phyloP scores from a whole-genome alignment of 2,329 filamentous ascomycete genomes.

The Anisogramma anomala region DNA sequence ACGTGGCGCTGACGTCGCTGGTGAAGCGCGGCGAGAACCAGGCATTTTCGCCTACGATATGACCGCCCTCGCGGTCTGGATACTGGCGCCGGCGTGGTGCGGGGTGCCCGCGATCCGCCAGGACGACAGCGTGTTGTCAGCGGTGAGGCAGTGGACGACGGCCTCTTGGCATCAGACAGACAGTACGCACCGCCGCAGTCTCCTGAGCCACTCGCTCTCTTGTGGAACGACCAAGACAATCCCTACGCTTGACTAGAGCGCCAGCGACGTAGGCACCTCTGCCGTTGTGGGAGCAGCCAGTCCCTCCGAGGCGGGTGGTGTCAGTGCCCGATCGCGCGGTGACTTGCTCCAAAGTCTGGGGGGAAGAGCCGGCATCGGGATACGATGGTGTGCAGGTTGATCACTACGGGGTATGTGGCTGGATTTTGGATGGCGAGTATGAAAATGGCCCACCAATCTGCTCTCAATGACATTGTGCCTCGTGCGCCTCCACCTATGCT shows the following conservation, averaged over 20 bases:
- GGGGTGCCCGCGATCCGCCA: conserved; percentile 44
- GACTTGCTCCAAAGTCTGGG: conserved; percentile 35
- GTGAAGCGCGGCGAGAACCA: conserved; percentile 51
- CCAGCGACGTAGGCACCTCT: conserved; percentile 53
- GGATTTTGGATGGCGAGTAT: too few relatives aligned
- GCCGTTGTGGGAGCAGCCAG: conserved; percentile 52
- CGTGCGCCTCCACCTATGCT: too few relatives aligned
- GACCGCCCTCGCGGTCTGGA: conserved; percentile 46
- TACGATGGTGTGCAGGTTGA: neutral
- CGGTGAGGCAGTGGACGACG: too few relatives aligned
- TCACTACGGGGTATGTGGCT: too few relatives aligned
- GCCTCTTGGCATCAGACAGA: neutral
- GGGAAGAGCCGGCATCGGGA: neutral
- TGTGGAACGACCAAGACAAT: conserved; percentile 51
- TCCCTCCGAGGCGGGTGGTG: conserved; percentile 39
- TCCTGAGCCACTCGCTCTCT: conserved; percentile 50
- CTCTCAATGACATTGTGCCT: too few relatives aligned
- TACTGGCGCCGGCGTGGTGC: conserved; percentile 41
- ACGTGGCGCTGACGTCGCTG: conserved; percentile 34
- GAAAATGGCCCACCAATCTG: too few relatives aligned
- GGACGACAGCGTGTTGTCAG: conserved; percentile 24
- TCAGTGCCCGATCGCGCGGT: conserved; percentile 36
- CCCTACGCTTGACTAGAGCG: conserved; percentile 43
- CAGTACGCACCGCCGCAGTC: conserved; percentile 33
- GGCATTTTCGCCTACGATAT: conserved; percentile 47